Evolutionary conservation across 2,329 filamentous ascomycete species (phyloP).

Genomic region (Colletotrichum kahawae): DNA sequence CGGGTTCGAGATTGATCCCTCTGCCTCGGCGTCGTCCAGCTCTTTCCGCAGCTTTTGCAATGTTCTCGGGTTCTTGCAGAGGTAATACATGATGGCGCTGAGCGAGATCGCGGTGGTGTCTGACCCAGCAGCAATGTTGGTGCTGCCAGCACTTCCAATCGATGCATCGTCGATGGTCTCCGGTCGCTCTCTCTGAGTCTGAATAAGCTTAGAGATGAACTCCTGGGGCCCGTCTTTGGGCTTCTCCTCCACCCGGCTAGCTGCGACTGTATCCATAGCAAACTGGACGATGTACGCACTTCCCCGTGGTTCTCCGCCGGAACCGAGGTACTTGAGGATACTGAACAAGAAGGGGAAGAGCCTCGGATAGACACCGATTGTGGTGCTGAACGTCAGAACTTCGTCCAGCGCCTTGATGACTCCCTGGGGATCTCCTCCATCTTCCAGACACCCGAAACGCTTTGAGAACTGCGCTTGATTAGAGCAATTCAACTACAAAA

Average conservation of each 20-base stretch:
- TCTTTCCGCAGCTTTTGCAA: slow-evolving; percentile 41
- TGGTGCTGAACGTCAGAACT: slow-evolving; percentile 36
- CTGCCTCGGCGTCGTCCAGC: slow-evolving; percentile 31
- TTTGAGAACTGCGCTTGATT: neutral
- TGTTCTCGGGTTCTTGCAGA: slow-evolving; percentile 27
- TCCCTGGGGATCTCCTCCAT: slow-evolving; percentile 47
- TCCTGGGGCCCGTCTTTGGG: neutral
- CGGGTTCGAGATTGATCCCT: neutral
- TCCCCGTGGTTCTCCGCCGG: fast-evolving
- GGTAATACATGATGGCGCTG: slow-evolving; percentile 32
- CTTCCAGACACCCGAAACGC: slow-evolving; percentile 49
- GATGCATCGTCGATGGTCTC: slow-evolving; percentile 37
- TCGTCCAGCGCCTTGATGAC: slow-evolving; percentile 43
- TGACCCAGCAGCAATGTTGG: slow-evolving; percentile 34
- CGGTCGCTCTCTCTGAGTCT: slow-evolving; percentile 30
- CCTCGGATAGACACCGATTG: slow-evolving; percentile 31
- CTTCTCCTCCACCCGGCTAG: neutral
- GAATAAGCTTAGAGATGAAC: neutral
- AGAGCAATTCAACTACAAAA: neutral
- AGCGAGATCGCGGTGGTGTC: slow-evolving; percentile 41
- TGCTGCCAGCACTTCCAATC: slow-evolving; percentile 22
- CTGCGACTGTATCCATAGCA: neutral
- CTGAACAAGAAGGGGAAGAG: slow-evolving; percentile 19
- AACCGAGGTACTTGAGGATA: neutral
- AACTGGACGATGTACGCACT: neutral